Base-by-base conservation (phyloP, 2,329 filamentous ascomycete species). In the Claviceps fusiformis region DNA sequence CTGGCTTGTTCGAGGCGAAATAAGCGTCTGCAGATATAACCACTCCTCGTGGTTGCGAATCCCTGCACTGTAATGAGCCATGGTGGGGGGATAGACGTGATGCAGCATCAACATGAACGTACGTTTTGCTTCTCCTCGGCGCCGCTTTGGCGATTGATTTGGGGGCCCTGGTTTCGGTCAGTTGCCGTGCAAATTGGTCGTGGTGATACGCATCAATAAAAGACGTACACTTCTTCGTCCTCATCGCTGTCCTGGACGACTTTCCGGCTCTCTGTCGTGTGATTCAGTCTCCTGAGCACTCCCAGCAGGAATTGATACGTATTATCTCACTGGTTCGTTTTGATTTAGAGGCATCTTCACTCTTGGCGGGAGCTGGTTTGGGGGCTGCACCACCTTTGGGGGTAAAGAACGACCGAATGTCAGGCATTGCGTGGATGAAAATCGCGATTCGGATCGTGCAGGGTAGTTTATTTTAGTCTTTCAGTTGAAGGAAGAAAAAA, bases 351-450 rank as follows among this genome's bases (percentile, higher is more conserved):
- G 74, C 61, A 52, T 72, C 71, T 56, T 75, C 74, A 45, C 66
- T 66, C 63, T 77, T 75, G 65, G 75, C 76, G 3, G 71, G 61
- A 11, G 70, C 62, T 41, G 74, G 71, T 62, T 79, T 75, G 50
- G 75, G 70, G 17, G 78, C 72, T 48, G 77, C 72, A 62, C 78
- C 75, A 59, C 79, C 77, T 69, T 90, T 90, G 58, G 86, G 82
- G 55, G 86, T 83, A 74, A 97, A 96, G 72, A 96, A 97, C 63
- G 78, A 89, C 65, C 91, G 81, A 65, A 96, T 97, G 71, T 97
- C 92, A 59, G 90, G 82, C 90, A 95, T 95, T 59, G 58, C 59
- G 55, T 29, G 3, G 15, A 19, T 27, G 8, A 37, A 43, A 5
- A 37, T 48, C 29, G 37, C 47, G 56, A 53, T 35, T 33, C 57